Base-by-base conservation (phyloP, 2,329 filamentous ascomycete genomes). In the Clonostachys rhizophaga region DNA sequence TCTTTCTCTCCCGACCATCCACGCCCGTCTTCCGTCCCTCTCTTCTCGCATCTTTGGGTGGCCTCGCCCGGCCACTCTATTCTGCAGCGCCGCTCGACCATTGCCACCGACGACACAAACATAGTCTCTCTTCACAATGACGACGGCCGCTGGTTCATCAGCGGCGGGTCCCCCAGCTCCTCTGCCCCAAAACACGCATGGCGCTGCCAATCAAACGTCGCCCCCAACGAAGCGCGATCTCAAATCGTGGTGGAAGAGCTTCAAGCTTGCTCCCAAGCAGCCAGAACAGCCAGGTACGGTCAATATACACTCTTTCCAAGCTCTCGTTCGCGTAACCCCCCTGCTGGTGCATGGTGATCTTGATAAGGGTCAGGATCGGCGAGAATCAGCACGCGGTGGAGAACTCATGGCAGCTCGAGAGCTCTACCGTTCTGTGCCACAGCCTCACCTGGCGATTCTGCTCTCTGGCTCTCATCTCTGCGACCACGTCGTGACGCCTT, bases 241-340 rank as follows among this genome's bases (percentile, higher is more conserved):
- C 57, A 87, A 91, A 57, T 95, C 89, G 50, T 99, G 94, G 94
- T 97, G 94, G 94, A 96, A 91, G 69, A 84, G 86, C 59, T 97
- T 99, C 72, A 94, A 94, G 71, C 80, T 87, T 46, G 74, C 78
- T 42, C 68, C 74, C 36, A 81, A 75, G 58, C 74, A 76, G 49
- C 75, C 80, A 47, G 79, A 83, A 54, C 57, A 70, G 44, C 69
- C 74, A 60, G 79, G 80, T 83, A 78, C 35, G 47, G 8, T 30
- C 24, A 30, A 30, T 8, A 30, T 10, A 30, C 24, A 30, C 24
- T 30, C 24, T 30, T 30, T 30, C 24, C 24, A 30, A 30, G 24
- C 24, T 30, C 24, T 10, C 24, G 3, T 9, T 30, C 24, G 24
- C 24, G 24, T 30, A 30, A 30, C 24, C 24, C 24, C 24, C 24